phyloP scores from a whole-genome alignment of 139 green algal genomes.

The Deuterostichococcus epilithicus region DNA sequence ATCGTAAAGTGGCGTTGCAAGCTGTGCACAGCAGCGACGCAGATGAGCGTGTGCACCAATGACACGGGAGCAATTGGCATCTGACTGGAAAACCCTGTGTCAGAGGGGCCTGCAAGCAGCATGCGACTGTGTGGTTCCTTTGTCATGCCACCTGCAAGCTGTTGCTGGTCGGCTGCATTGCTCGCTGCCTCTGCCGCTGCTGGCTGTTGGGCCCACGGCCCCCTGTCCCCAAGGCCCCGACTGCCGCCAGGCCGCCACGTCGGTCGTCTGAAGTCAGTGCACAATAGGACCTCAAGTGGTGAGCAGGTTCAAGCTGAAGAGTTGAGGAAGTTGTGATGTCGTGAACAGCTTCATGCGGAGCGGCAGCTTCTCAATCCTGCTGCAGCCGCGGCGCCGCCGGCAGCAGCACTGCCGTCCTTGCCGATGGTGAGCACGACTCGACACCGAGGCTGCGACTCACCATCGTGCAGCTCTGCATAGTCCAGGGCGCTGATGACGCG shows the following conservation, averaged over 20 bases:
- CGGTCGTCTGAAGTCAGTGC: neutral
- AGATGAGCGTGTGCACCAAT: neutral
- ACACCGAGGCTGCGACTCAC: too few relatives aligned
- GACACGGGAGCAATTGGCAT: neutral
- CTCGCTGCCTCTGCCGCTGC: constrained; percentile 1
- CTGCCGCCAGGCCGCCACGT: constrained; percentile 4
- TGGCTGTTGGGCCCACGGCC: neutral
- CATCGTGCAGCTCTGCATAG: constrained; percentile 69
- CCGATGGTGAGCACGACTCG: too few relatives aligned
- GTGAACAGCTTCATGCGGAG: neutral
- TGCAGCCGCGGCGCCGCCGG: neutral
- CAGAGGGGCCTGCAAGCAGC: too few relatives aligned
- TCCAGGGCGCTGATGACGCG: constrained; percentile 57
- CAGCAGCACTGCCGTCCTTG: constrained; percentile 1
- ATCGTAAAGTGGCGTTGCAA: neutral
- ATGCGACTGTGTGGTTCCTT: neutral
- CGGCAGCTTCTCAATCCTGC: neutral
- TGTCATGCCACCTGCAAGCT: constrained; percentile 28
- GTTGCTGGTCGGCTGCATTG: constrained; percentile 43
- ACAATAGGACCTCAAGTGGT: neutral
- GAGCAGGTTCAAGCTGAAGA: neutral
- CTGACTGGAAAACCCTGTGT: too few relatives aligned
- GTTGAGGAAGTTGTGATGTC: too few relatives aligned
- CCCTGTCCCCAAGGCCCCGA: constrained; percentile 14
- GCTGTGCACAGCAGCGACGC: too few relatives aligned